A percentile compares a stretch with the other conserved stretches of the same genome.
phyloP scores from a whole-genome alignment of 805 yeast genomes.

The Pichia deserticola region DNA sequence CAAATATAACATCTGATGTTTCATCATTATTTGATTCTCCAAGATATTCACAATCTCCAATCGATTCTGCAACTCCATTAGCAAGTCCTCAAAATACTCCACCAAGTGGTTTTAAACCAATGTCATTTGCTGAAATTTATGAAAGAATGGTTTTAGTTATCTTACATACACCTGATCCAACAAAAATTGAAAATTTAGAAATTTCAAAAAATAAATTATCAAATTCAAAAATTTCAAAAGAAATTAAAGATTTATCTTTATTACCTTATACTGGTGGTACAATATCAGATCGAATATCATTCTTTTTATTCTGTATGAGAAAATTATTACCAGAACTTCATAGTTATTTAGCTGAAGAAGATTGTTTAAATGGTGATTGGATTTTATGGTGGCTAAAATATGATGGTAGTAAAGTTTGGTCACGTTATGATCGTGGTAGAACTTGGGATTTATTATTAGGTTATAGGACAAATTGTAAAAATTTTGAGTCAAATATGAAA shows the following conservation, averaged over 20 bases:
- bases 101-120: slow-evolving; percentile 23
- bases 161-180: slow-evolving; percentile 59
- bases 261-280: slow-evolving; percentile 43
- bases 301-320: slow-evolving; percentile 57
- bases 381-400: slow-evolving; percentile 91
- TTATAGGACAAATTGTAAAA: slow-evolving; percentile 44
- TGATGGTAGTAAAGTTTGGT: slow-evolving; percentile 81
- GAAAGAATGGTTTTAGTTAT: slow-evolving; percentile 72
- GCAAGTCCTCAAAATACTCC: slow-evolving; percentile 15
- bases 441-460: slow-evolving; percentile 86
- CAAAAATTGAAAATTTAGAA: slow-evolving; percentile 8
- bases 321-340: slow-evolving; percentile 68
- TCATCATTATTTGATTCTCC: slow-evolving; percentile 21
- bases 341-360: slow-evolving; percentile 72
- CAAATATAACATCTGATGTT: slow-evolving; percentile 11
- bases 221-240: slow-evolving; percentile 13
- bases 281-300: slow-evolving; percentile 57
- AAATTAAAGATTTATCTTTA: slow-evolving; percentile 12
- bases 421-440: slow-evolving; percentile 74
- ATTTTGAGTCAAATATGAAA: slow-evolving; percentile 20
- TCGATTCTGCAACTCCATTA: slow-evolving; percentile 18
- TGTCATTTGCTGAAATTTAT: slow-evolving; percentile 60
- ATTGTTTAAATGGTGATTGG: slow-evolving; percentile 77
- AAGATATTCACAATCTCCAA: slow-evolving; percentile 18
- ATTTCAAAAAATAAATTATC: neutral